Evolutionary conservation across 2,329 filamentous ascomycete species (phyloP), one percentile per base, ranked within the genome.

Genomic region (Fusarium sp.): DNA sequence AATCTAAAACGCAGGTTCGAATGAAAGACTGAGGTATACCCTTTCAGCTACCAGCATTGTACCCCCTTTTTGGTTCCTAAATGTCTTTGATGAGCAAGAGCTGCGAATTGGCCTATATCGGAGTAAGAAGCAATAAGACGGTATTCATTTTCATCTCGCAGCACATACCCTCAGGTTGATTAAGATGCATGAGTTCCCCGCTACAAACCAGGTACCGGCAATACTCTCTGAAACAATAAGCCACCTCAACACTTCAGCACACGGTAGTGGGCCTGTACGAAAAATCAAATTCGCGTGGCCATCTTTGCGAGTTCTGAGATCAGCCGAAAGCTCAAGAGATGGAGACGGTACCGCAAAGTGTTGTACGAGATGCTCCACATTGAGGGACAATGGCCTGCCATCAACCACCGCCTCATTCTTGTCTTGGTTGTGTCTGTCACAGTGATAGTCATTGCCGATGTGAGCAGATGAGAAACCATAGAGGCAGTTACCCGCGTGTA

Each of bases 401-500:
- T 65, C 56, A 62, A 63, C 59, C 55, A 47, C 47, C 22, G 52
- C 66, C 44, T 64, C 62, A 39, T 38, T 57, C 47, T 45, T 56
- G 52, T 55, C 62, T 65, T 65, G 38, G 38, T 58, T 62, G 58
- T 60, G 68, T 62, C 50, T 47, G 14, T 56, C 56, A 70, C 52
- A 47, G 45, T 59, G 63, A 68, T 57, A 54, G n/a, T 44, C 50
- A 59, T 57, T 54, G 55, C 63, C 36, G 59, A 48, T 41, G 52
- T 60, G 51, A 64, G 59, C 44, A 62, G 60, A 70, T 60, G 55
- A 60, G 58, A 61, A 64, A 48, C 60, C 58, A 68, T 66, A 38
- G 24, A 74, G 72, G 75, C 65, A 77, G 62, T 62, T 62, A 62
- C 42, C 71, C 68, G 61, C 44, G 56, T 50, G 45, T 41, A 28